Conservation (phyloP, 345 rosid species). For the Lepidium sativum region DNA sequence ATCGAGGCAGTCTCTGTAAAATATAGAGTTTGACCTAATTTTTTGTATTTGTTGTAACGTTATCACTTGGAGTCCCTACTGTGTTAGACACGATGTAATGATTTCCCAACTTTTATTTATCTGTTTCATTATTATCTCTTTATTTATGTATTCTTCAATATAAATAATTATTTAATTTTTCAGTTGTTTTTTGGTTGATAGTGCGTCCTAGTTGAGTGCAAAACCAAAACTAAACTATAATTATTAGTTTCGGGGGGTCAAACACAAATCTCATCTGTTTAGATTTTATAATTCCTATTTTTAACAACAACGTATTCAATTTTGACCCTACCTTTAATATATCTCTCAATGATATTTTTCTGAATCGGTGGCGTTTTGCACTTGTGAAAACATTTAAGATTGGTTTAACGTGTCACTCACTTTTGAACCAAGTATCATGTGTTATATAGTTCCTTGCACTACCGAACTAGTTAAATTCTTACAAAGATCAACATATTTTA, state of each 20-base stretch:
- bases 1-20: background rate
- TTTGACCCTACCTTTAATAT: slow-evolving; percentile 9
- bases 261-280: slow-evolving; percentile 8
- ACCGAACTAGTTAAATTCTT: background rate
- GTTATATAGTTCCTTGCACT: background rate
- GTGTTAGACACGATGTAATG: slow-evolving; percentile 21
- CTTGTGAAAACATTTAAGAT: background rate
- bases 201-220: slow-evolving; percentile 18
- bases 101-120: slow-evolving; percentile 23
- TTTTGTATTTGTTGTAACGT: background rate
- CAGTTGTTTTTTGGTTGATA: slow-evolving; percentile 21
- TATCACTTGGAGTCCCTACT: slow-evolving; percentile 21
- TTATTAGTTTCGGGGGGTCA: no score
- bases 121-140: slow-evolving; percentile 4
- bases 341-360: slow-evolving; percentile 17
- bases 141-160: background rate
- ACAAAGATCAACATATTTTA: background rate
- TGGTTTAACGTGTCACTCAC: background rate
- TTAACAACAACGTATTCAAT: background rate
- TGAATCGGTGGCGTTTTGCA: background rate
- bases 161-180: background rate
- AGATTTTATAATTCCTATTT: background rate
- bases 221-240: background rate
- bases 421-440: background rate
- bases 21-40: background rate